Evolutionary conservation across 192 early-diverging fungal genomes (phyloP).

Genomic region (Coemansia asiatica): DNA sequence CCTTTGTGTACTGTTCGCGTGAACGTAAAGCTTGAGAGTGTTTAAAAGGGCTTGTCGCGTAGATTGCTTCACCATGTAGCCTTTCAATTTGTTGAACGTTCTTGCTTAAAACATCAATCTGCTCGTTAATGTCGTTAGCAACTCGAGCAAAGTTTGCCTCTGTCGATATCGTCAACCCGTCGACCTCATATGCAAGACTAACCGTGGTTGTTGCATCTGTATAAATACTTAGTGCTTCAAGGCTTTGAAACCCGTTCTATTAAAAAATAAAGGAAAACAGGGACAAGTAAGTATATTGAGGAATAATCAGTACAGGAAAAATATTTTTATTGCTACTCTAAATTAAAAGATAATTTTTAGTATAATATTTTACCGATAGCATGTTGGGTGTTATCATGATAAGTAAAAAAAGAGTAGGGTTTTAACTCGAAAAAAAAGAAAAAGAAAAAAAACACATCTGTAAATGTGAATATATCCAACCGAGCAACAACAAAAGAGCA

Average conservation of each 20-base stretch:
- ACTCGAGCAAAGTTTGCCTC: constrained; percentile 20
- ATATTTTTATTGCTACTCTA: background rate
- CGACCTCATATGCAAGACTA: constrained; percentile 10
- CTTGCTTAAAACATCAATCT: constrained; percentile 16
- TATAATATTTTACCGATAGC: background rate
- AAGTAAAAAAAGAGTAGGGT: background rate
- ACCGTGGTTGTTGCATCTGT: constrained; percentile 8
- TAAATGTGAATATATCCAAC: background rate
- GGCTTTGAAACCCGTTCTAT: constrained; percentile 8
- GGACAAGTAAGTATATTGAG: background rate
- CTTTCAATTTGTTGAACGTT: constrained; percentile 26
- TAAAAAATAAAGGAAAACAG: background rate
- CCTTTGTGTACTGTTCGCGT: constrained; percentile 18
- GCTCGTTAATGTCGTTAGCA: constrained; percentile 14
- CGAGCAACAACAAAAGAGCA: too few species aligned
- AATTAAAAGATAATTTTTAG: background rate
- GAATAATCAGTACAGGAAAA: background rate
- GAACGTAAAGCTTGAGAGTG: constrained; percentile 19
- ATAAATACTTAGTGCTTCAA: constrained; percentile 4
- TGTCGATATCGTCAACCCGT: constrained; percentile 10
- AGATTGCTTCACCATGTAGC: constrained; percentile 30
- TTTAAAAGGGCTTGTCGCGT: constrained; percentile 21
- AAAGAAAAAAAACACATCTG: background rate
- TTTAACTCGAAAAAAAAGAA: background rate
- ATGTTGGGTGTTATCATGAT: background rate